Evolutionary conservation across 345 rosid species (phyloP).

Genomic region (Arabidopsis thaliana): TAIR10.1 NC_003076.8:9515501-9516000

Average conservation of each 20-base stretch:
- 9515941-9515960: too few relatives aligned
- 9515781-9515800: constrained; percentile 28
- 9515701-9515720: constrained; percentile 24
- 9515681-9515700: constrained; percentile 47
- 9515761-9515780: neutral
- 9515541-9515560: constrained; percentile 31
- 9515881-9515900: neutral
- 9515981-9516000: too few relatives aligned
- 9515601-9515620: constrained; percentile 16
- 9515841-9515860: constrained; percentile 16
- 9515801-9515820: too few relatives aligned
- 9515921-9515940: too few relatives aligned
- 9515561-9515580: rapidly evolving
- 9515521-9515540: constrained; percentile 60
- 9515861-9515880: constrained; percentile 25
- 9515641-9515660: constrained; percentile 40
- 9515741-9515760: constrained; percentile 21
- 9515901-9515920: too few relatives aligned
- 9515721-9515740: constrained; percentile 35
- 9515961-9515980: too few relatives aligned
- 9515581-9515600: rapidly evolving
- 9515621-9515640: constrained; percentile 38
- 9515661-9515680: constrained; percentile 45
- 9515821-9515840: too few relatives aligned
- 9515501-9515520: constrained; percentile 48